Base-by-base conservation (phyloP, 2,329 filamentous ascomycete genomes). In the Fusarium sp. region DNA sequence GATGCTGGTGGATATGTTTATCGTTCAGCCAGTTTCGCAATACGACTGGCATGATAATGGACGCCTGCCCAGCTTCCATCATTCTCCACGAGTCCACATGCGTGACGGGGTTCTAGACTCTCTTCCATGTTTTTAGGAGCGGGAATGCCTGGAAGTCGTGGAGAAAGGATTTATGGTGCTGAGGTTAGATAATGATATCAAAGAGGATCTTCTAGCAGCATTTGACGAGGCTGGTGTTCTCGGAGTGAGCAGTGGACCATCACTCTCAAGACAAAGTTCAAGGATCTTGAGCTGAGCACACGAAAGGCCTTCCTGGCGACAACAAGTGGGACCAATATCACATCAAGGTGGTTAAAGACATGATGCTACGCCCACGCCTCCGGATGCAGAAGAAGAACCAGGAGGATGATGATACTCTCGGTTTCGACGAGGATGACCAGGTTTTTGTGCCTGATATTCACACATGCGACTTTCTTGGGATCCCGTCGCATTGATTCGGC, bases 31-130 rank as follows among this genome's bases (percentile, higher is more conserved):
- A 47, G 43, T 47, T 16, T 27, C 43, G 43, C 3, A 47, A 18
- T 15, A 47, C 12, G 12, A 47, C 43, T 7, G 43, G 43, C 18
- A 15, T 47, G 18, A 47, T 47, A 4, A 47, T 47, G 10, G 23
- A 47, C 28, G 43, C 43, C 43, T 47, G 43, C 28, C 43, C 16
- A 47, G 43, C 43, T 18, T 47, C 18, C 43, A 47, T 47, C 43
- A 27, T 47, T 31, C 43, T 47, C 43, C 16, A 47, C n/a, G 43
- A 47, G 9, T 47, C 43, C 7, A 47, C 28, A 28, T 47, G 43
- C 27, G 43, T 12, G 16, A 47, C 9, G 7, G 43, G 43, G 16
- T 15, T 47, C 18, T 47, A 18, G 27, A 47, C 28, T 7, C 43
- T 8, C 28, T 47, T 47, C 43, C 43, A 47, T 11, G 16, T 18